Conservation (phyloP, 768 basidiomycete species). For the Lactarius psammicola region DNA sequence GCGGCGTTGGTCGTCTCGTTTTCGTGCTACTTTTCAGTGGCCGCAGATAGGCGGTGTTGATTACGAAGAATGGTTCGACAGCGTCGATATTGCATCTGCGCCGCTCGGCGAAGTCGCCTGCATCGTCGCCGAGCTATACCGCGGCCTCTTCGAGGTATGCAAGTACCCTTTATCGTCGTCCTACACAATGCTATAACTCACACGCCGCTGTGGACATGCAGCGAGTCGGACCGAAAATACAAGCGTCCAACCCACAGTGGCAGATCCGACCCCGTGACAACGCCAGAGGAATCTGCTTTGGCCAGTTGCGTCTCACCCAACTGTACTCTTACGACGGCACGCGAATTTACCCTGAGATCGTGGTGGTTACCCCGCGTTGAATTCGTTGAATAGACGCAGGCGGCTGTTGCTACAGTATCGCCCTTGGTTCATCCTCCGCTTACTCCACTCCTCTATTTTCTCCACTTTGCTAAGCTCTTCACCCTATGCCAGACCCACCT, state of each 20-base stretch:
- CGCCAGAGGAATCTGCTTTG: constrained; percentile 14
- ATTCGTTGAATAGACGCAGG: neutral
- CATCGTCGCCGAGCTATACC: constrained; percentile 17
- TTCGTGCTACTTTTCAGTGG: neutral
- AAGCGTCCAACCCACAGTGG: constrained; percentile 5
- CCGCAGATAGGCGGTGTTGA: constrained; percentile 10
- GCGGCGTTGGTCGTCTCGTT: neutral
- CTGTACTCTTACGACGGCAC: constrained; percentile 20
- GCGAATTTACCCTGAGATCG: constrained; percentile 22
- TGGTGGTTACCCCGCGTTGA: constrained; percentile 20
- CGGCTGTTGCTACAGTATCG: neutral
- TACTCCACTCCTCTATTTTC: neutral
- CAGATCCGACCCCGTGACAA: constrained; percentile 16
- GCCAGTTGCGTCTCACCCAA: constrained; percentile 21
- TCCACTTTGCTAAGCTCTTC: neutral
- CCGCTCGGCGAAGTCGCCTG: constrained; percentile 5
- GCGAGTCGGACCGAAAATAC: constrained; percentile 20
- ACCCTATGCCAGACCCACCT: neutral
- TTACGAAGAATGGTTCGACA: constrained; percentile 23
- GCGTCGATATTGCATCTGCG: constrained; percentile 14
- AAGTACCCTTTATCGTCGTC: neutral
- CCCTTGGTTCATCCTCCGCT: neutral
- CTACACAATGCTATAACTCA: neutral
- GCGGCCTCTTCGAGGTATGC: constrained; percentile 17
- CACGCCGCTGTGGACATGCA: neutral